Base-by-base conservation (phyloP, 2,329 filamentous ascomycete species). In the Diaporthe citriasiana region DNA sequence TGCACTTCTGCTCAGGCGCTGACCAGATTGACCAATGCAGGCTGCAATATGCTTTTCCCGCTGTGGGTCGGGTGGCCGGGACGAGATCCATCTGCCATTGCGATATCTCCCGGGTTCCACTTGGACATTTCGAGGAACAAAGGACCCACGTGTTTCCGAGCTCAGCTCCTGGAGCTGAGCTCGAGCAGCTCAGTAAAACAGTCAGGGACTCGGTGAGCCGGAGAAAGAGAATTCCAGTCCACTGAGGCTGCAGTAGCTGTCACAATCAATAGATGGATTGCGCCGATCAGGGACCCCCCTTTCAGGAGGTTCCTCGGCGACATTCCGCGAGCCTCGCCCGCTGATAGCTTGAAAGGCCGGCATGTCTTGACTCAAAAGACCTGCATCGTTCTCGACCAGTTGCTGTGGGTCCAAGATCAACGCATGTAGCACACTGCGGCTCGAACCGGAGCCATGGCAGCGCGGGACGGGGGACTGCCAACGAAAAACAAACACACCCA, bases 31-130 rank as follows among this genome's bases (percentile, higher is more conserved):
- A 63, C 70, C 59, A 57, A 56, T 60, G 56, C 70, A 71, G 53
- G 45, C 45, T 71, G 45, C 69, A 71, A 30, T 19, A 27, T 71
- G 69, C 55, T 71, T 71, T 40, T 71, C 57, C 70, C 70, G 70
- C 70, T 71, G 70, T 71, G 70, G 70, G 47, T 42, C 56, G 27
- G 42, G 53, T 42, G 70, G 56, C 70, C 70, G 56, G 56, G 70
- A 71, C 38, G 56, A 55, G 70, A 63, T 53, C 70, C 70, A 71
- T 60, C 53, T 68, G 63, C 63, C 63, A 51, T 68, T 45, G 63
- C 47, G 63, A 68, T 68, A 68, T 68, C 63, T 68, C 63, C 63
- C 63, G 47, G 63, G 63, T n/a, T 22, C 63, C 47, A 53, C 45
- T 53, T 22, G 35, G 33, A 15, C 63, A 53, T 22, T 53, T 68